Base-by-base conservation (phyloP, 2,329 filamentous ascomycete species). In the Aspergillus floridensis region DNA sequence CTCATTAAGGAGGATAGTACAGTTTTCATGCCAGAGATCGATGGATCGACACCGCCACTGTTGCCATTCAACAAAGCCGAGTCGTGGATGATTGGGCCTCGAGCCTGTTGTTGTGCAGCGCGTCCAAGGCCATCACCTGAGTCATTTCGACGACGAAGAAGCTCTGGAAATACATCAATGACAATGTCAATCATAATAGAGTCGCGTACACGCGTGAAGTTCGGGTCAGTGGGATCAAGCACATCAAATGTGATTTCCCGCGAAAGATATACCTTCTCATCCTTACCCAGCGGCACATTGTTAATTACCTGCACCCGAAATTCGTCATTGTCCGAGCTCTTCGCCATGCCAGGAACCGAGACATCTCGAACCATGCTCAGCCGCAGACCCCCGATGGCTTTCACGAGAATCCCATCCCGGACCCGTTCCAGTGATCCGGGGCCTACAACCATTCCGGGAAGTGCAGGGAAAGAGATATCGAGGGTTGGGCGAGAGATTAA, bases 241-340 rank as follows among this genome's bases (percentile, higher is more conserved):
- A 92, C 84, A 64, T 90, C 88, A 59, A 89, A 86, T 29, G 92
- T 86, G 26, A 93, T 84, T 59, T 92, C 87, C 24, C 89, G 86
- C 50, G 89, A 84, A 63, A 98, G 84, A 71, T 91, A 90, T 21
- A 97, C 86, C 64, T 88, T 90, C 75, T 98, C 93, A 70, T 98
- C 92, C 51, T 90, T 88, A 4, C 93, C 93, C 3, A 99, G 81
- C 1, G 89, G 85, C 46, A 93, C 84, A 65, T 89, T 91, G 47
- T 91, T 92, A 62, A 96, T 87, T 49, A 90, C 89, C 59, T 89
- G 90, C 47, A 98, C 88, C 48, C 80, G 76, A 58, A 75, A 82
- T 11, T 74, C 75, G 41, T 77, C 77, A 21, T 66, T 65, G 35
- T 67, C 53, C 6, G 52, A 62, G 57, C 59, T 59, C 21, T 56